phyloP scores from a whole-genome alignment of 2,329 filamentous ascomycete genomes.

The Botrytis aclada region DNA sequence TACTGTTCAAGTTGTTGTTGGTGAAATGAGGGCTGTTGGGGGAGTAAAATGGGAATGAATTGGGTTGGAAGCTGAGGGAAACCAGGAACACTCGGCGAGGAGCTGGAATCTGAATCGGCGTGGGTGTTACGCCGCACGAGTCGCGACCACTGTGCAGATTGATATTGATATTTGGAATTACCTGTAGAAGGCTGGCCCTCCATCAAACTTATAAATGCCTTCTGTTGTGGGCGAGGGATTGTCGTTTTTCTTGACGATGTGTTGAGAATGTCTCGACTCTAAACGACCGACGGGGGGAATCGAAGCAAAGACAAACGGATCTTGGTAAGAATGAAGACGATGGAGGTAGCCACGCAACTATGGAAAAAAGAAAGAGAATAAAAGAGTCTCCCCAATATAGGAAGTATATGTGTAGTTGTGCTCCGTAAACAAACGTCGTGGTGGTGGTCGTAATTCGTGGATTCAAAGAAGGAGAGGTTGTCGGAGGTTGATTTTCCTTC shows the following conservation, averaged over 20 bases:
- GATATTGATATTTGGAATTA: slow-evolving; percentile 40
- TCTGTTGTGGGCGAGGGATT: slow-evolving; percentile 24
- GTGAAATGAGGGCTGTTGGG: slow-evolving; percentile 57
- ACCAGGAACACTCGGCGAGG: slow-evolving; percentile 32
- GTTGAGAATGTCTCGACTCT: neutral
- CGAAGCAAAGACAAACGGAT: slow-evolving; percentile 5
- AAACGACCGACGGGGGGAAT: neutral
- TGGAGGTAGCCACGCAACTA: slow-evolving; percentile 19
- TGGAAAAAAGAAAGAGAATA: neutral
- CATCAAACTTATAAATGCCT: slow-evolving; percentile 36
- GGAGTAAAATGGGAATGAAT: slow-evolving; percentile 54
- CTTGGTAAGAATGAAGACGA: slow-evolving; percentile 5
- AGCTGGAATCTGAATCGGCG: slow-evolving; percentile 27
- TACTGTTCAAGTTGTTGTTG: slow-evolving; percentile 63
- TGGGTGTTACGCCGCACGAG: slow-evolving; percentile 39
- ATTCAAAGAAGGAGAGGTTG: neutral
- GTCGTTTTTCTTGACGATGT: slow-evolving; percentile 3
- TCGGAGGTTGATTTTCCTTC: neutral
- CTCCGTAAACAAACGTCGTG: slow-evolving; percentile 11
- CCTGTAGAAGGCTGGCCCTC: slow-evolving; percentile 36
- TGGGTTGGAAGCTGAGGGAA: slow-evolving; percentile 43
- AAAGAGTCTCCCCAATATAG: neutral
- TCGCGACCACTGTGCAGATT: slow-evolving; percentile 39
- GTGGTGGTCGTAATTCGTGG: slow-evolving; percentile 6
- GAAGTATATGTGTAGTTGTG: neutral